phyloP scores from a whole-genome alignment of 441 rosid genomes.

The Omphalea diandra region DNA sequence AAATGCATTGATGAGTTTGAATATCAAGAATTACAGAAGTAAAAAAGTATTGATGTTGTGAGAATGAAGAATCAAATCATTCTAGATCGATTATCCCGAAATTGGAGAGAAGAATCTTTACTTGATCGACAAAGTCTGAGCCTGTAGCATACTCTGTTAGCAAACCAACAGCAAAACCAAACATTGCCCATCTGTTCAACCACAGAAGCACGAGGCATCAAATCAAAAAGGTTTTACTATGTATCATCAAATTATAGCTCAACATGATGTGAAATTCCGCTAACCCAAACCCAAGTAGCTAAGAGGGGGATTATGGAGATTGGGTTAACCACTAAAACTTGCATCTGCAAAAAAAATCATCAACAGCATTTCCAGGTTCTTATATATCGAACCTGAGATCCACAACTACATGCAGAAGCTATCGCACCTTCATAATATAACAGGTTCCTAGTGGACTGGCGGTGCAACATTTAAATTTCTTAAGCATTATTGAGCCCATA shows the following conservation, averaged over 20 bases:
- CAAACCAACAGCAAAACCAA: slow-evolving; percentile 91
- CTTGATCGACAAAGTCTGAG: slow-evolving; percentile 89
- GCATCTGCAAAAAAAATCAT: background rate
- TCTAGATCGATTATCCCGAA: slow-evolving; percentile 84
- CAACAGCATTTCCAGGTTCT: background rate
- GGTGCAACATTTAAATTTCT: no score
- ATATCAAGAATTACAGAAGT: slow-evolving; percentile 16
- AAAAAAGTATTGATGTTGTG: slow-evolving; percentile 13
- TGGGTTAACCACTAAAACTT: background rate
- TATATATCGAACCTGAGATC: background rate
- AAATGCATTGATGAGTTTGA: background rate
- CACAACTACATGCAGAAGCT: background rate
- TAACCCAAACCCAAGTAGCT: background rate
- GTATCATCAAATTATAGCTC: background rate
- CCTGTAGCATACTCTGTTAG: slow-evolving; percentile 93
- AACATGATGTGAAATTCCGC: background rate
- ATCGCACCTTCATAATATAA: background rate
- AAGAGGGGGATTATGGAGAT: background rate
- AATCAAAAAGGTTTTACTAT: background rate
- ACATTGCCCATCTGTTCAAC: slow-evolving; percentile 86
- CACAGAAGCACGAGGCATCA: slow-evolving; percentile 6
- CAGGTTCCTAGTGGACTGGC: background rate
- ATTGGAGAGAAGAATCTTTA: slow-evolving; percentile 87
- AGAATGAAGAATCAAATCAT: slow-evolving; percentile 31
- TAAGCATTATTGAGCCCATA: no score